A percentile compares a stretch with the other conserved stretches of the same genome.
Evolutionary conservation across 768 basidiomycete species (phyloP).

Genomic region (Postia placenta): DNA sequence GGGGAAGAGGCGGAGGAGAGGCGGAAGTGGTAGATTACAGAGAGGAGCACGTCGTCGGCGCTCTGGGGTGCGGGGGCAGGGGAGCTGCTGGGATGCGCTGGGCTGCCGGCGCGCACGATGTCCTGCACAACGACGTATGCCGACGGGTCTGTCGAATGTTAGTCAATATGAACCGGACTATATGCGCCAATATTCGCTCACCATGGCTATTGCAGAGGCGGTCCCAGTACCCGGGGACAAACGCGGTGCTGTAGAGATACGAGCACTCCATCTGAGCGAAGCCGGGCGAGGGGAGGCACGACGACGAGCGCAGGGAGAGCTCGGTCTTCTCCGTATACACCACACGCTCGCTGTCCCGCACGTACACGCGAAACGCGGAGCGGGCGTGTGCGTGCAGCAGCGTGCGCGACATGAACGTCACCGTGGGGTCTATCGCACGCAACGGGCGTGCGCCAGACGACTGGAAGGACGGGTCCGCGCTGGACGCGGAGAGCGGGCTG

Average conservation of each 20-base stretch:
- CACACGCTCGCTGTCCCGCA: not conserved
- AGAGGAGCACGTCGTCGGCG: slow-evolving; percentile 16
- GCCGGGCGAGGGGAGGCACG: slow-evolving; percentile 13
- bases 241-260: slow-evolving; percentile 20
- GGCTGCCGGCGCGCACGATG: slow-evolving; percentile 12
- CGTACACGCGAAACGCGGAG: slow-evolving; percentile 39
- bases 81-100: not conserved
- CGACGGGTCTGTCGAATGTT: slow-evolving; percentile 13
- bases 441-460: slow-evolving; percentile 45
- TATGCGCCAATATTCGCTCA: slow-evolving; percentile 4
- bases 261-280: slow-evolving; percentile 19
- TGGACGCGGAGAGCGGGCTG: slow-evolving; percentile 12
- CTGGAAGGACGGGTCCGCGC: slow-evolving; percentile 18
- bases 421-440: slow-evolving; percentile 56
- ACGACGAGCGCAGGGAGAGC: slow-evolving; percentile 17
- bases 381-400: slow-evolving; percentile 44
- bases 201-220: slow-evolving; percentile 14
- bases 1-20: slow-evolving; percentile 15
- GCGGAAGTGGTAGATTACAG: slow-evolving; percentile 21
- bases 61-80: slow-evolving; percentile 1
- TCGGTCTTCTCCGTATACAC: slow-evolving; percentile 47
- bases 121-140: slow-evolving; percentile 19
- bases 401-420: slow-evolving; percentile 54
- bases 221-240: slow-evolving; percentile 21
- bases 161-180: not conserved